Base-by-base conservation (phyloP, 2,329 filamentous ascomycete species). In the Alternaria novae-zelandiae region DNA sequence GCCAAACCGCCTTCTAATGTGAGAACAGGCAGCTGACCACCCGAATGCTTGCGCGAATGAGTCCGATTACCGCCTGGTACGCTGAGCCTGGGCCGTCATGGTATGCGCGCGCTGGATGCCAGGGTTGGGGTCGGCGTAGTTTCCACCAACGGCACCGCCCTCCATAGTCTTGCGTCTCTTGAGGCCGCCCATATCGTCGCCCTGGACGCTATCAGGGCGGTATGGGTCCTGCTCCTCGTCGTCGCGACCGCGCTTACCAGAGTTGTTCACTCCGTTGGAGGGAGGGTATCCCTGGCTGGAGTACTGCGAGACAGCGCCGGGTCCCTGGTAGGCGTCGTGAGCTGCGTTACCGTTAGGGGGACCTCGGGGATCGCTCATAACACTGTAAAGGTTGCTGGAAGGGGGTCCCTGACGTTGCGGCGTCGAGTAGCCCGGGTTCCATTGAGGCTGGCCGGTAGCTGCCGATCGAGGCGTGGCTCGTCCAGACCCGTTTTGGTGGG, bases 401-500 rank as follows among this genome's bases (percentile, higher is more conserved):
- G 91, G 86, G 63, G 89, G 85, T 46, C 84, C 83, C 61, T 86
- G 83, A 45, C 93, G 90, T 21, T 94, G 93, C 53, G 94, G 91
- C 1, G 93, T 94, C 77, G 85, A 91, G 82, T 96, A 97, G 25
- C 90, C 90, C 49, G 82, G 80, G 54, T 86, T 79, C 77, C 96
- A 97, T 79, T 94, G 93, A 3, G 89, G 84, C 70, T 92, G 90
- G 41, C 89, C 85, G 1, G 90, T 86, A 10, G 88, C 86, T 5
- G 93, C 88, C 1, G 92, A 96, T 70, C 94, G 89, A 11, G 94
- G 94, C 20, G 94, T 97, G 36, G 93, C 93, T 65, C 93, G 89
- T 32, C 93, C 94, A 28, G 93, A 95, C 21, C 89, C 88, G 61
- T 91, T 90, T 74, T 93, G 91, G 76, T 96, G 92, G 8, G 92